phyloP scores from a whole-genome alignment of 352 stramenopile species.

The Globisporangium paddicum region DNA sequence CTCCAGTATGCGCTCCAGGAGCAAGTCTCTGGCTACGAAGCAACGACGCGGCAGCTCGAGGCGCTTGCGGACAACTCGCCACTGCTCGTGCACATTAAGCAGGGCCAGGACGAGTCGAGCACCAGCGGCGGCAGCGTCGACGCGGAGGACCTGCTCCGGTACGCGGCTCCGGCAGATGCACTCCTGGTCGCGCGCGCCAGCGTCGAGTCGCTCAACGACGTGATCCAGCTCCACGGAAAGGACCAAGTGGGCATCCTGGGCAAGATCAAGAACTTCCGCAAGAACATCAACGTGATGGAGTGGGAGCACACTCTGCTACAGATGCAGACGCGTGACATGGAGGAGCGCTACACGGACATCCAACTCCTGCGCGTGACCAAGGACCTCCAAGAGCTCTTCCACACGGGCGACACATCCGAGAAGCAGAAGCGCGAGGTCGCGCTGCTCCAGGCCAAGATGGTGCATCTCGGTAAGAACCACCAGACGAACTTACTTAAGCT shows the following conservation, averaged over 20 bases:
- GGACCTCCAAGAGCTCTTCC: slow-evolving; percentile 89
- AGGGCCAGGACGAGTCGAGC: slow-evolving; percentile 88
- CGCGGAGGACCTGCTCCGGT: slow-evolving; percentile 40
- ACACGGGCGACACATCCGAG: slow-evolving; percentile 71
- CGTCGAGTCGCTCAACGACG: slow-evolving; percentile 86
- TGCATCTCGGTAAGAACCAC: slow-evolving; percentile 57
- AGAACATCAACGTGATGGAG: slow-evolving; percentile 93
- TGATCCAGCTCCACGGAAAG: slow-evolving; percentile 81
- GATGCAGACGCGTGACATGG: slow-evolving; percentile 78
- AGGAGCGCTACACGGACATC: slow-evolving; percentile 92
- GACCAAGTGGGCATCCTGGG: slow-evolving; percentile 83
- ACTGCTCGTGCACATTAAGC: slow-evolving; percentile 86
- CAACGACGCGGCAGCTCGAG: slow-evolving; percentile 23
- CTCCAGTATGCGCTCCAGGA: slow-evolving; percentile 33
- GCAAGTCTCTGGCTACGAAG: slow-evolving; percentile 8
- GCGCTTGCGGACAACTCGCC: slow-evolving; percentile 56
- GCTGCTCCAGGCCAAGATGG: slow-evolving; percentile 72
- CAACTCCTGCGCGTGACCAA: slow-evolving; percentile 92
- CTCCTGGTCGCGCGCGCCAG: slow-evolving; percentile 72
- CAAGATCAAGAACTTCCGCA: slow-evolving; percentile 92
- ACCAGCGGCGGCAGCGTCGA: slow-evolving; percentile 25
- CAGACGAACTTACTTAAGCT: slow-evolving; percentile 62
- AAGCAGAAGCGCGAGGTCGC: slow-evolving; percentile 74
- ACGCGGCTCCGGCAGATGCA: slow-evolving; percentile 21
- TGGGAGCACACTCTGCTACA: slow-evolving; percentile 87